A percentile compares a stretch with the other conserved stretches of the same genome.
phyloP scores from a whole-genome alignment of 1,284 basidiomycete species.

The Naganishia albida region DNA sequence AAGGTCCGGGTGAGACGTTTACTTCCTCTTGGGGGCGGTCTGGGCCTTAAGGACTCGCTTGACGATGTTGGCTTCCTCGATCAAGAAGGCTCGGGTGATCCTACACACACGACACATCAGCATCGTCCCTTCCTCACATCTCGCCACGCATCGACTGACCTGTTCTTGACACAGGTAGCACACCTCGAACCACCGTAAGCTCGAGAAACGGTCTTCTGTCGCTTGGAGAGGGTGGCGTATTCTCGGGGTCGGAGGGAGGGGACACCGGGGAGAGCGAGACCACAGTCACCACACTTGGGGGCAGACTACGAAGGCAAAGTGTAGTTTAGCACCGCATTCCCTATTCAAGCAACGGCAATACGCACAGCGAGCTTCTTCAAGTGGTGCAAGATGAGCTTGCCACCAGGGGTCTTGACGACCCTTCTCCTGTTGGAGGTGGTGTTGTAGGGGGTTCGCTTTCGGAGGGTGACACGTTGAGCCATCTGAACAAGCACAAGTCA shows the following conservation, averaged over 20 bases:
- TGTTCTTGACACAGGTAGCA: constrained; percentile 85
- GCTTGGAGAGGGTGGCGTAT: constrained; percentile 92
- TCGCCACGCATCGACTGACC: constrained; percentile 60
- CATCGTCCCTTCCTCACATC: not conserved
- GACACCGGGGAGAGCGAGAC: constrained; percentile 84
- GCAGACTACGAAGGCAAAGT: constrained; percentile 52
- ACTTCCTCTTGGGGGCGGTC: constrained; percentile 54
- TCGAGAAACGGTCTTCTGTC: constrained; percentile 87
- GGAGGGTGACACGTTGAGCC: constrained; percentile 99
- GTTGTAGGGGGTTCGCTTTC: constrained; percentile 99
- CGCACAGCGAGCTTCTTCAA: constrained; percentile 56
- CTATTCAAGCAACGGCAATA: constrained; percentile 18
- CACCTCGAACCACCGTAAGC: constrained; percentile 96
- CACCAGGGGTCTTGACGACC: constrained; percentile 88
- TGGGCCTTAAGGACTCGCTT: constrained; percentile 97
- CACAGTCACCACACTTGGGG: constrained; percentile 98
- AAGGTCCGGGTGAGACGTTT: constrained; percentile 16
- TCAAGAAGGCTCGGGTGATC: constrained; percentile 96
- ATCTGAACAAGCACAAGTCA: constrained; percentile 55
- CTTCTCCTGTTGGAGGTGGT: constrained; percentile 94
- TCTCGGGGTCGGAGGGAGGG: constrained; percentile 88
- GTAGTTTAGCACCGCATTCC: not conserved
- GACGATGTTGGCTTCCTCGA: constrained; percentile 99
- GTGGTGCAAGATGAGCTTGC: constrained; percentile 57
- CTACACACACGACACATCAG: constrained; percentile 54